phyloP scores from a whole-genome alignment of 139 green algal species.

The Picochlorum costavermella region DNA sequence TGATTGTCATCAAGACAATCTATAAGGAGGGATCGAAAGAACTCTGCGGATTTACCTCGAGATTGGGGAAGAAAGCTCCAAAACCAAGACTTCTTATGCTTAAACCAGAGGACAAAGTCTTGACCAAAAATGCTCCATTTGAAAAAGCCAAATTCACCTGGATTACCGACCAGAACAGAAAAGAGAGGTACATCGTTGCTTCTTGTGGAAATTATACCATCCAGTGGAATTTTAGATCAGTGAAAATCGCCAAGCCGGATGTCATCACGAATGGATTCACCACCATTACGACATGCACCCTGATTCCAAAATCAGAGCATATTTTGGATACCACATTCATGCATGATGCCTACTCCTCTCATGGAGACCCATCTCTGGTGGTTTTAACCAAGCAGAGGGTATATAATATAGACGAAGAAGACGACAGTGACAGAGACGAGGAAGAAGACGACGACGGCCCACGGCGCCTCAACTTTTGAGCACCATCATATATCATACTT shows the following conservation, averaged over 20 bases:
- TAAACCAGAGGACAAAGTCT: conserved; percentile 58
- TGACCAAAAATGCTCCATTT: conserved; percentile 31
- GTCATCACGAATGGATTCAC: conserved; percentile 62
- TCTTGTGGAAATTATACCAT: conserved; percentile 67
- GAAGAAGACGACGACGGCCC: not conserved
- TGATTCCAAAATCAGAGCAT: conserved; percentile 65
- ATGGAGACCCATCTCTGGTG: conserved; percentile 35
- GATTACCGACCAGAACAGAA: conserved; percentile 68
- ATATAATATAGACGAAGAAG: conserved; percentile 24
- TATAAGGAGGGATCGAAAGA: conserved; percentile 46
- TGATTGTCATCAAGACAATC: conserved; percentile 86
- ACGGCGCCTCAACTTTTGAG: conserved; percentile 3
- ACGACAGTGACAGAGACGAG: conserved; percentile 23
- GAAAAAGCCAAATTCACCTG: conserved; percentile 70
- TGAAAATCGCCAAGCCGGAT: conserved; percentile 42
- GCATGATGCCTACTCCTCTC: conserved; percentile 47
- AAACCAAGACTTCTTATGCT: conserved; percentile 81
- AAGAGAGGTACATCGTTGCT: conserved; percentile 81
- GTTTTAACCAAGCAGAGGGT: conserved; percentile 41
- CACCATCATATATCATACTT: not conserved
- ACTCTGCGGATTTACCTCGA: conserved; percentile 64
- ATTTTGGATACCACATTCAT: conserved; percentile 73
- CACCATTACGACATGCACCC: conserved; percentile 69
- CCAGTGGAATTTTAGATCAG: conserved; percentile 74
- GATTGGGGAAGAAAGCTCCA: conserved; percentile 49